Conservation (phyloP, 306 rosid genomes). For the Vicia villosa region DNA sequence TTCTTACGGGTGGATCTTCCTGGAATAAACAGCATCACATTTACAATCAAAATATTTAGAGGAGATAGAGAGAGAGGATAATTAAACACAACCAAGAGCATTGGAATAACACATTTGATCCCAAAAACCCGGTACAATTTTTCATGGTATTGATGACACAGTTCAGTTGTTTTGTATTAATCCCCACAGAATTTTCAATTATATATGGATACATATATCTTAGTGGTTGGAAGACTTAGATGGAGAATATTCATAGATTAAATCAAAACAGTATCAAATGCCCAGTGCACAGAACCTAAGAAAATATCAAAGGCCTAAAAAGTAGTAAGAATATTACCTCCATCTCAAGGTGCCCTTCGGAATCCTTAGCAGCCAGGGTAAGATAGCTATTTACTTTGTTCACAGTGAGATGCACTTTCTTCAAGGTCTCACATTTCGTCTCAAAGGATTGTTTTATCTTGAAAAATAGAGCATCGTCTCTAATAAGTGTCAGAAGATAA, state of each 20-base stretch:
- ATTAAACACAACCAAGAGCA: slow-evolving; percentile 24
- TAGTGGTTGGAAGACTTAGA: slow-evolving; percentile 21
- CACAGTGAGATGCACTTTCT: slow-evolving; percentile 58
- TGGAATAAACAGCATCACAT: slow-evolving; percentile 37
- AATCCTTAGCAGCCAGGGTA: slow-evolving; percentile 48
- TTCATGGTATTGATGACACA: slow-evolving; percentile 20
- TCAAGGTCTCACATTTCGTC: slow-evolving; percentile 63
- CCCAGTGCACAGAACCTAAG: background rate
- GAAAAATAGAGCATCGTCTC: slow-evolving; percentile 57
- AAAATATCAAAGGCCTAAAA: slow-evolving; percentile 14
- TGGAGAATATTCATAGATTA: background rate
- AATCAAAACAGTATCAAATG: slow-evolving; percentile 2
- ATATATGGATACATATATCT: slow-evolving; percentile 13
- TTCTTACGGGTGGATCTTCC: slow-evolving; percentile 50
- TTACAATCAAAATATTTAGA: slow-evolving; percentile 7
- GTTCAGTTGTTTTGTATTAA: slow-evolving; percentile 13
- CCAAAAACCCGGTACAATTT: slow-evolving; percentile 21
- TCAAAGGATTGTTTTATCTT: slow-evolving; percentile 58
- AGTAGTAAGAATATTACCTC: slow-evolving; percentile 57
- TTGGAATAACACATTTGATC: slow-evolving; percentile 17
- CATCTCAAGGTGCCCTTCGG: slow-evolving; percentile 43
- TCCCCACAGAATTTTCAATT: slow-evolving; percentile 26
- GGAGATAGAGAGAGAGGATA: background rate
- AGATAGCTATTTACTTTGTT: slow-evolving; percentile 52
- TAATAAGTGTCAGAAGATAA: slow-evolving; percentile 73